Evolutionary conservation across 306 rosid species (phyloP).

Genomic region (Malus orientalis): DNA sequence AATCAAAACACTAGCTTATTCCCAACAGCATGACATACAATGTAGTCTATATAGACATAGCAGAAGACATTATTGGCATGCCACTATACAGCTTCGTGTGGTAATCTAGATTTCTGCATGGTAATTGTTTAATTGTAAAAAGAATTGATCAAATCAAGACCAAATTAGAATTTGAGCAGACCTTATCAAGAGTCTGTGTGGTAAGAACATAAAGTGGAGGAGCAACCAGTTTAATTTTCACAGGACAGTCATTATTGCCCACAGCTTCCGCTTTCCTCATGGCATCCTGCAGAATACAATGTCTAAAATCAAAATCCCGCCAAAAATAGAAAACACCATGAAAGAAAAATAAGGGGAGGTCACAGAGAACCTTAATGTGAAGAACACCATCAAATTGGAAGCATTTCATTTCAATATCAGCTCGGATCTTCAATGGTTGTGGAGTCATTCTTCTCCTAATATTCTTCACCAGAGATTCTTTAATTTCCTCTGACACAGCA

Average conservation of each 20-base stretch:
- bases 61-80: neutral
- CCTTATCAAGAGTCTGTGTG: slow-evolving; percentile 99
- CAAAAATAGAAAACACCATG: neutral
- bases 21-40: neutral
- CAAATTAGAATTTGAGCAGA: slow-evolving; percentile 14
- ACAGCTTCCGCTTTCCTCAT: slow-evolving; percentile 95
- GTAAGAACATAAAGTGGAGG: slow-evolving; percentile 95
- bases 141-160: slow-evolving; percentile 1
- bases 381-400: slow-evolving; percentile 96
- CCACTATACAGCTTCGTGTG: neutral
- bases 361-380: slow-evolving; percentile 66
- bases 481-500: slow-evolving; percentile 80
- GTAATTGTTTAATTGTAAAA: neutral
- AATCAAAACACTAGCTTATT: neutral
- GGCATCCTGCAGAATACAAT: slow-evolving; percentile 53
- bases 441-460: slow-evolving; percentile 96
- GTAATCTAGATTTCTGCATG: neutral
- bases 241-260: slow-evolving; percentile 88
- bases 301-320: neutral
- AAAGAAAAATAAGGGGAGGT: neutral
- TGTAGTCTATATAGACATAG: neutral
- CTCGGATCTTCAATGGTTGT: slow-evolving; percentile 88
- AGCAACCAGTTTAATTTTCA: slow-evolving; percentile 95
- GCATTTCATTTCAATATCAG: slow-evolving; percentile 94
- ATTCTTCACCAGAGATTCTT: slow-evolving; percentile 67